These are phyloP conservation scores for Paramyrothecium sp. DNA, from an alignment of 2,329 filamentous ascomycete species.

Conservation along the genomic window DNA sequence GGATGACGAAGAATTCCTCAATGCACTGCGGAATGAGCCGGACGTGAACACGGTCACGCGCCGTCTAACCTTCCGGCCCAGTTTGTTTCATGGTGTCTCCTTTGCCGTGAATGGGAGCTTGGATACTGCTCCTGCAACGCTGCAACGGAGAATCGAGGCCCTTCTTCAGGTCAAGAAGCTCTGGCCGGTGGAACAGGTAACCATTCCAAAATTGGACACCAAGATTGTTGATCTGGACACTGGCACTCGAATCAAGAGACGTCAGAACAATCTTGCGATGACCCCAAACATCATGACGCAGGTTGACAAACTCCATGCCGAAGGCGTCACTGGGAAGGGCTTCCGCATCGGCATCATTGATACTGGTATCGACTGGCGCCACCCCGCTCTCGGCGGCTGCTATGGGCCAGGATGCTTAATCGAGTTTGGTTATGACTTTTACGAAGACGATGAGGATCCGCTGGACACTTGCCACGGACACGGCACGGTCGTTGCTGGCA, in stretches of 20 bases:
- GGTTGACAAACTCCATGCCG: constrained; percentile 45
- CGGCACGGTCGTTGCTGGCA: constrained; percentile 59
- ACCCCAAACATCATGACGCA: constrained; percentile 48
- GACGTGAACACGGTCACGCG: no score
- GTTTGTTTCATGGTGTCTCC: constrained; percentile 20
- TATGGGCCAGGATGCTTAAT: constrained; percentile 58
- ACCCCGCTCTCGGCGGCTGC: constrained; percentile 61
- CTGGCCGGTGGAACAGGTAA: constrained; percentile 21
- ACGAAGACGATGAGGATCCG: constrained; percentile 52
- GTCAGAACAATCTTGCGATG: not conserved
- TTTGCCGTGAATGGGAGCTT: constrained; percentile 28
- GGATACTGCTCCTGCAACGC: constrained; percentile 12
- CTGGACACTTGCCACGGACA: constrained; percentile 51
- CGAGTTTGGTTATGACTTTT: constrained; percentile 50
- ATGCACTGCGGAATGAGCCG: no score
- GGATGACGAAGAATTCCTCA: no score
- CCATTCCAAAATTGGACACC: not conserved
- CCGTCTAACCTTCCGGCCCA: not conserved
- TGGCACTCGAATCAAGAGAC: not conserved
- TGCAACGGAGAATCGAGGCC: not conserved
- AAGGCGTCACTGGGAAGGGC: constrained; percentile 43
- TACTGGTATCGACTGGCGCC: constrained; percentile 56
- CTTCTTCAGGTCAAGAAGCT: constrained; percentile 19
- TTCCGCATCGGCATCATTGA: constrained; percentile 51
- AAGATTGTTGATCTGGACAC: not conserved